A percentile compares a stretch with the other conserved stretches of the same genome.
These are phyloP conservation scores for Lepidium didymum DNA, from an alignment of 345 rosid species.

Conservation along the genomic window DNA sequence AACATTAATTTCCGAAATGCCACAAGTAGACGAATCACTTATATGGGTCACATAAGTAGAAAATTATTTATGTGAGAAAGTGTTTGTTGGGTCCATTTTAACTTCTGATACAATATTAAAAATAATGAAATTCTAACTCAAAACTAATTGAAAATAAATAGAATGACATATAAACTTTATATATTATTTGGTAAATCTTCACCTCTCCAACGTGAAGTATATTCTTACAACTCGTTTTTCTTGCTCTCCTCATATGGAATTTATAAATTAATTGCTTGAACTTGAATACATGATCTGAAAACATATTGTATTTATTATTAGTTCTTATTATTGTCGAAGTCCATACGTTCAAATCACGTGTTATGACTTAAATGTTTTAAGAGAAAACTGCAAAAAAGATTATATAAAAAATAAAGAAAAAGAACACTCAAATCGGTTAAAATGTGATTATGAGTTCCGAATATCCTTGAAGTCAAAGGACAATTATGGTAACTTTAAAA, in stretches of 20 bases:
- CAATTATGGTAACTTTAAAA: neutral
- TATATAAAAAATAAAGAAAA: neutral
- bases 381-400: neutral
- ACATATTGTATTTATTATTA: neutral
- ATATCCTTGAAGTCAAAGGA: slow-evolving; percentile 4
- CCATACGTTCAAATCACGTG: neutral
- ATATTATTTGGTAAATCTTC: no score
- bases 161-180: no score
- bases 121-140: no score
- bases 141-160: no score
- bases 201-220: no score
- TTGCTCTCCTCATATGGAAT: neutral
- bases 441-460: neutral
- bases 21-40: no score
- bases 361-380: neutral
- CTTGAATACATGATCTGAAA: neutral
- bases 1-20: no score
- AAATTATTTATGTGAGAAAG: no score
- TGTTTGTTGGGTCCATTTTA: no score
- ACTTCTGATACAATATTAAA: no score
- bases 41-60: no score
- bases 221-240: neutral
- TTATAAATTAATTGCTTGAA: neutral
- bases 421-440: neutral
- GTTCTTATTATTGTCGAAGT: neutral